Percentiles rank a stretch among this genome's conserved stretches.
phyloP scores from a whole-genome alignment of 495 filamentous ascomycete species.

The Evernia prunastri region DNA sequence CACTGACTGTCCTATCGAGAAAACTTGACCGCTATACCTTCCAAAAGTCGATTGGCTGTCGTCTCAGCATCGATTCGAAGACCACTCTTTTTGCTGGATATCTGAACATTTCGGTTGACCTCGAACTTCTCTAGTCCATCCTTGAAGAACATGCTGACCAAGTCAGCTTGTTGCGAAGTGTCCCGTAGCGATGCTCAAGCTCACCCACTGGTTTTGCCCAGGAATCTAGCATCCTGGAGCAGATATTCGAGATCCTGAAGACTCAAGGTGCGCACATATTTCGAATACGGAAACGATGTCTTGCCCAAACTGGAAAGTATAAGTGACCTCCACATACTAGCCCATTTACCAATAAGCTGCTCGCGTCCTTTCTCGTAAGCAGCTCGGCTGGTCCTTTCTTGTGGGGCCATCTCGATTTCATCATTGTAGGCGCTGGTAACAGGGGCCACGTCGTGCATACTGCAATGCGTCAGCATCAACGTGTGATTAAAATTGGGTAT shows the following conservation, averaged over 20 bases:
- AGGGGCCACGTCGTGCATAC: conserved; percentile 38
- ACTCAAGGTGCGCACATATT: conserved; percentile 58
- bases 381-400: conserved; percentile 15
- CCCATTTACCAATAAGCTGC: conserved; percentile 41
- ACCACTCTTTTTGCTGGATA: conserved; percentile 10
- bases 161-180: neutral
- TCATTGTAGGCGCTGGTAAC: conserved; percentile 36
- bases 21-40: conserved; percentile 26
- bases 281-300: conserved; percentile 63
- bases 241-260: conserved; percentile 53
- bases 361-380: conserved; percentile 12
- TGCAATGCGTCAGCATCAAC: conserved; percentile 18
- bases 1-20: neutral
- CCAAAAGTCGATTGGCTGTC: conserved; percentile 37
- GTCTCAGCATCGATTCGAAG: conserved; percentile 23
- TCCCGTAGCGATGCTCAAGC: neutral
- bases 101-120: conserved; percentile 15
- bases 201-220: conserved; percentile 36
- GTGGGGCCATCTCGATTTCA: conserved; percentile 32
- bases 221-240: conserved; percentile 44
- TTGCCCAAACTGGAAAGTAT: conserved; percentile 57
- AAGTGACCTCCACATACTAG: conserved; percentile 62
- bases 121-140: conserved; percentile 36
- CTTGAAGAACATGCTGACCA: conserved; percentile 43
- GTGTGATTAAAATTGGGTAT: no score